Conservation (phyloP, 208 protist species). For the Trypanosoma scelopori region DNA sequence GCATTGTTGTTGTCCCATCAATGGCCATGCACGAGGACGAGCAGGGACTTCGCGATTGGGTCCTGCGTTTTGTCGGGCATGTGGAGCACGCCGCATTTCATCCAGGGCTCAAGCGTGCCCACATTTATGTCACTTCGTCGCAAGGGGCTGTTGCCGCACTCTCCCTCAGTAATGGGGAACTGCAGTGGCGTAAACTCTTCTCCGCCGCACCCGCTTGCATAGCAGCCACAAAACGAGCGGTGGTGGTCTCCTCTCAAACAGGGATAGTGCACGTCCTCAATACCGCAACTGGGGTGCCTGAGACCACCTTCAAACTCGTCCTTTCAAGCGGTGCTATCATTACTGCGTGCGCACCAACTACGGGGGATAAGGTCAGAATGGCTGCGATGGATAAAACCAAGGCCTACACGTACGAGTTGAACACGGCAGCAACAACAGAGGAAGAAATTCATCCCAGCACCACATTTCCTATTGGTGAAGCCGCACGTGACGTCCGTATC, state of each 20-base stretch:
- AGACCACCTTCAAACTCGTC: constrained; percentile 47
- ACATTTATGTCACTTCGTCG: constrained; percentile 54
- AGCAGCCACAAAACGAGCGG: constrained; percentile 24
- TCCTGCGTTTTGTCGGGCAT: constrained; percentile 70
- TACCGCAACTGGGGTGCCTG: constrained; percentile 46
- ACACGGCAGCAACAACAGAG: constrained; percentile 17
- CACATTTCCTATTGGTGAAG: constrained; percentile 11
- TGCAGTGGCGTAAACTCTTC: constrained; percentile 65
- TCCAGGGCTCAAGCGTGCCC: constrained; percentile 25
- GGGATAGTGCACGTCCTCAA: constrained; percentile 59
- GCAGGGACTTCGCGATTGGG: constrained; percentile 80
- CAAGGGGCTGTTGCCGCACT: constrained; percentile 76
- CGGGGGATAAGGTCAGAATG: constrained; percentile 25
- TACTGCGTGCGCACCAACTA: constrained; percentile 37
- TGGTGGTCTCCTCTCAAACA: constrained; percentile 44
- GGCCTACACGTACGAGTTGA: constrained; percentile 43
- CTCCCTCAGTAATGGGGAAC: constrained; percentile 27
- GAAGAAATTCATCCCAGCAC: constrained; percentile 6
- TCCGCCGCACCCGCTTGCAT: constrained; percentile 56
- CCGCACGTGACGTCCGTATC: constrained; percentile 2
- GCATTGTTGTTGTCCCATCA: constrained; percentile 19
- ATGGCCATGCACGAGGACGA: constrained; percentile 87
- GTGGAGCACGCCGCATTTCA: constrained; percentile 61
- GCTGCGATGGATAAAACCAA: constrained; percentile 28
- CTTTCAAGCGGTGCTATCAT: constrained; percentile 26